Evolutionary conservation across 805 yeast species (phyloP).

Genomic region (Starmerella riodocensis): DNA sequence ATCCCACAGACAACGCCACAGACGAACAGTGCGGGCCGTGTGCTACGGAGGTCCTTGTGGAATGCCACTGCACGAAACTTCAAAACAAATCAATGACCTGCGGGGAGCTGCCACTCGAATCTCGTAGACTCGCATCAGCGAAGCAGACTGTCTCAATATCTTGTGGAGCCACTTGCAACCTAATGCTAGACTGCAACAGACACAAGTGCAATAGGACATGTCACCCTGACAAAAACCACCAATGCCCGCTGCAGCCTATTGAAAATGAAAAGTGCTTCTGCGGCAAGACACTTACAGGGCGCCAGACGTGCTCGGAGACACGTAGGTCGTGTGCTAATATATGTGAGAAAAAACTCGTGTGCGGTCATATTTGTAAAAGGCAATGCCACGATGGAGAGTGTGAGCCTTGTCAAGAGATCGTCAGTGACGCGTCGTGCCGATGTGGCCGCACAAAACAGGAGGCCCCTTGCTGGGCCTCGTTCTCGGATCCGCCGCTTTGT

Average conservation of each 20-base stretch:
- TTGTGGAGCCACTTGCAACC: conserved; percentile 12
- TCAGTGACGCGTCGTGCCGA: background rate
- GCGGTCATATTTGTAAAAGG: background rate
- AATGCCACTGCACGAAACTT: conserved; percentile 27
- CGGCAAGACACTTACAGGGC: conserved; percentile 4
- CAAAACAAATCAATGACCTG: conserved; percentile 1
- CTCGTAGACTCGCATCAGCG: background rate
- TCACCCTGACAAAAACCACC: conserved; percentile 9
- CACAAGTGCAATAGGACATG: conserved; percentile 13
- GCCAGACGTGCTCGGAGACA: background rate
- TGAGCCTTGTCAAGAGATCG: background rate
- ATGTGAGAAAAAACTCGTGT: background rate
- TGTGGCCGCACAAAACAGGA: background rate
- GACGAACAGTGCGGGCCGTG: conserved; percentile 15
- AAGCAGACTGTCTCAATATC: conserved; percentile 1
- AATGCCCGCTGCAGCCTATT: conserved; percentile 11
- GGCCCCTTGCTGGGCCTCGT: background rate
- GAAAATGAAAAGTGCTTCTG: conserved; percentile 21
- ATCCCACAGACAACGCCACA: conserved; percentile 5
- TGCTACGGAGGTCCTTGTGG: conserved; percentile 22
- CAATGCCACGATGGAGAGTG: background rate
- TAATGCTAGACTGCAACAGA: conserved; percentile 10
- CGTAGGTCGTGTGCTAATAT: background rate
- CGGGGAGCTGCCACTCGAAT: background rate
- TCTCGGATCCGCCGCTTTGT: background rate